Base-by-base conservation (phyloP, 1,284 basidiomycete genomes). In the Lentinus polychrous region DNA sequence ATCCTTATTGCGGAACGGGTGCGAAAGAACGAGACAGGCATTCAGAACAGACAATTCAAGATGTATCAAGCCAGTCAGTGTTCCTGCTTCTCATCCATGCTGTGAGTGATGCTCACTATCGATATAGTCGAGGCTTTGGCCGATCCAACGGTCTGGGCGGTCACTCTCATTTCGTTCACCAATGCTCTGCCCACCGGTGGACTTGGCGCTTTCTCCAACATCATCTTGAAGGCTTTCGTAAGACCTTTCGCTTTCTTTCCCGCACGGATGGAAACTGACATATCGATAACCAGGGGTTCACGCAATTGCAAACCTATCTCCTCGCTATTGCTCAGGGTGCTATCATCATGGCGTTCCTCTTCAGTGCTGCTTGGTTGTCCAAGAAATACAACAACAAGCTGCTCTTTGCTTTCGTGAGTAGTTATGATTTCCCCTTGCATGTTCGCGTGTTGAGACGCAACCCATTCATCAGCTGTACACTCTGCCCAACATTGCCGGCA, bases 31-130 rank as follows among this genome's bases (percentile, higher is more conserved):
- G 69, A 76, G 47, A 76, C 74, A 7, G 77, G 77, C 10, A 71
- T 78, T 27, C 75, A 79, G 59, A 78, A 79, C 59, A 72, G 66
- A 51, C 64, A 68, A 45, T 79, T 77, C 63, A 80, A 80, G 66
- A 60, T 53, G 59, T 63, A 73, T 45, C 69, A 74, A 66, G 64
- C 64, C 34, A 38, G 70, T 70, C 37, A 49, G 62, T 56, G 1
- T 39, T 1, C 36, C 8, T 42, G 15, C 8, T 10, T 38, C 43
- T 3, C 15, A n/a, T 24, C 11, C 4, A 11, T 14, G 1, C 5
- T 8, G 3, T 3, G 8, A 1, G 33, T 39, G 15, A 1, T 27
- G 4, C 31, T n/a, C 8, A 8, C 12, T 22, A 2, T 18, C 22
- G 33, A 31, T 43, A 11, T 49, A 71, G 65, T 60, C 39, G 78